Conservation (phyloP, 2,329 filamentous ascomycete genomes). For the Trichoderma cornu-damae region DNA sequence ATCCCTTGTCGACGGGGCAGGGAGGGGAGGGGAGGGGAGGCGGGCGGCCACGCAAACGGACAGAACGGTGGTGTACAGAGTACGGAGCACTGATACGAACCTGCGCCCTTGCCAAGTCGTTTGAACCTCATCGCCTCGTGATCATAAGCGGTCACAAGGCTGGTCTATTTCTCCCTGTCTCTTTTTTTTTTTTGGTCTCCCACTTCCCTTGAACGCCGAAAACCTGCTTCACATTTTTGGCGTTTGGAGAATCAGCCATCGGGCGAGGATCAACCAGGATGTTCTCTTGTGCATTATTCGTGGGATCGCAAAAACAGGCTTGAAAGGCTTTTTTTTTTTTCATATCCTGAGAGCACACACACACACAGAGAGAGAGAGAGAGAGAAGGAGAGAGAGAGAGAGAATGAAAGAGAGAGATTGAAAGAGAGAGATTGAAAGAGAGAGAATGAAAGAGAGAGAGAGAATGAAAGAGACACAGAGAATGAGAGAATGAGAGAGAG, state of each 20-base stretch:
- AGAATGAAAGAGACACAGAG: too few species aligned
- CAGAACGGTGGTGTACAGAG: background rate
- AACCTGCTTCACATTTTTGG: background rate
- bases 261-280: background rate
- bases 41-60: conserved; percentile 5
- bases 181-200: background rate
- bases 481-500: too few species aligned
- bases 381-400: too few species aligned
- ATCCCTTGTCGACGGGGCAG: conserved; percentile 6
- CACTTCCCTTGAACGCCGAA: background rate
- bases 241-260: background rate
- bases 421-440: too few species aligned
- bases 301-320: background rate
- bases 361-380: too few species aligned
- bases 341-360: too few species aligned
- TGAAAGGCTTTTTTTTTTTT: too few species aligned
- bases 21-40: too few species aligned
- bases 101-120: background rate
- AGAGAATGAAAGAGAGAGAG: too few species aligned
- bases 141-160: conserved; percentile 16
- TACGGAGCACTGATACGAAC: conserved; percentile 15
- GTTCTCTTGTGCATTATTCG: background rate
- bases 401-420: too few species aligned
- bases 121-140: conserved; percentile 15
- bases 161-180: conserved; percentile 1